Evolutionary conservation across 148 eudicot genomes (phyloP), one percentile per base, ranked within the genome.

Genomic region (Vaccinium myrtillus): DNA sequence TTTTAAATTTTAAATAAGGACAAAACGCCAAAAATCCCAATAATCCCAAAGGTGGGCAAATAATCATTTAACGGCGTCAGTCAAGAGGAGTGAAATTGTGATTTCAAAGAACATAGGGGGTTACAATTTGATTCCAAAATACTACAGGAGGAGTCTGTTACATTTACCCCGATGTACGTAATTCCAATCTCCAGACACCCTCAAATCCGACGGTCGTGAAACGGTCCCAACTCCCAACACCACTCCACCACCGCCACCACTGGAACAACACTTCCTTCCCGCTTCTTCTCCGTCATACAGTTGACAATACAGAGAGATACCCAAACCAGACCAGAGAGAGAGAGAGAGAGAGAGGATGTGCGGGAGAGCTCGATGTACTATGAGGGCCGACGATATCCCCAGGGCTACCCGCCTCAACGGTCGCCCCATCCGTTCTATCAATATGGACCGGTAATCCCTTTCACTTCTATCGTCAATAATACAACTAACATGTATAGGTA

Each of bases 341-440:
- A 3, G 71, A 65, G 74, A 27, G 43, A 25, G 74, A 13, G 3
- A 30, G 69, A 51, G 2, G 55, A 69, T 69, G 74, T 69, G 74
- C 43, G 74, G 74, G 39, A 69, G 74, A 27, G 74, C 74, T 69
- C 16, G 74, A 69, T 69, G 74, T 27, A 69, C 74, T 27, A 39
- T 97, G 82, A 89, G 98, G 79, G 82, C 89, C 56, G 94, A 92
- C 69, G 98, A 91, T 65, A 59, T 92, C 55, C 88, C 87, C 16
- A 87, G 98, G 81, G 98, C 98, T 80, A 92, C 91, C 87, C 88
- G 94, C 88, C 86, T 90, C 83, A 86, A 83, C 85, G 80, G 81
- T 63, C 89, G 91, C 32, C 86, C 94, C 49, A 51, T 95, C 53
- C 94, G 96, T 27, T 91, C 90, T 13, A 81, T 97, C 74, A 87